These are phyloP conservation scores for Cucumis hystrix DNA, from an alignment of 306 rosid genomes.

Conservation along the genomic window DNA sequence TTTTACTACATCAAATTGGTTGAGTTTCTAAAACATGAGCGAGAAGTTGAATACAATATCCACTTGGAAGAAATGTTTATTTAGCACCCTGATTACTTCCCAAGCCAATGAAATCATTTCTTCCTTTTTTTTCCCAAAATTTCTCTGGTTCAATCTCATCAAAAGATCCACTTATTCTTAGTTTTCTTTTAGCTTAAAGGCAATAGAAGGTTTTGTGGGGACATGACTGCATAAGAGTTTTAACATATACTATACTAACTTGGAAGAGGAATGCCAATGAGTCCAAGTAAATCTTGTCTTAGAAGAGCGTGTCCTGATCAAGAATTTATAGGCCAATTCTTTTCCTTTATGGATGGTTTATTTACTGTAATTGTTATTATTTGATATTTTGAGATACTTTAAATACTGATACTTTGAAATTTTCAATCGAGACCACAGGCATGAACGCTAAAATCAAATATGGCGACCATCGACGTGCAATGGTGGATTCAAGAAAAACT, in stretches of 20 bases:
- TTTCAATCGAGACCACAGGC: background rate
- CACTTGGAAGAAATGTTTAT: background rate
- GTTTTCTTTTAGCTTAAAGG: background rate
- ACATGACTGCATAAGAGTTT: background rate
- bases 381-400: background rate
- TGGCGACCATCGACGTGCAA: too few species aligned
- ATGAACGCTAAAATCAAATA: background rate
- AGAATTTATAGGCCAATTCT: background rate
- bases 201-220: background rate
- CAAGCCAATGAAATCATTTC: background rate
- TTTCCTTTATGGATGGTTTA: background rate
- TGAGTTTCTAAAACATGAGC: background rate
- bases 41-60: background rate
- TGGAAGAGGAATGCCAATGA: background rate
- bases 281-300: too few species aligned
- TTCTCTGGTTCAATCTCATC: background rate
- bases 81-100: background rate
- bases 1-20: background rate
- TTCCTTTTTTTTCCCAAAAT: background rate
- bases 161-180: background rate
- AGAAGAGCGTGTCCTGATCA: background rate
- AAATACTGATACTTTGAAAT: background rate
- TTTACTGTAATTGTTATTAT: background rate
- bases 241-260: background rate
- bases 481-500: background rate